A percentile compares a stretch with the other conserved stretches of the same genome.
phyloP scores from a whole-genome alignment of 805 yeast genomes.

The Pichia manshurica region DNA sequence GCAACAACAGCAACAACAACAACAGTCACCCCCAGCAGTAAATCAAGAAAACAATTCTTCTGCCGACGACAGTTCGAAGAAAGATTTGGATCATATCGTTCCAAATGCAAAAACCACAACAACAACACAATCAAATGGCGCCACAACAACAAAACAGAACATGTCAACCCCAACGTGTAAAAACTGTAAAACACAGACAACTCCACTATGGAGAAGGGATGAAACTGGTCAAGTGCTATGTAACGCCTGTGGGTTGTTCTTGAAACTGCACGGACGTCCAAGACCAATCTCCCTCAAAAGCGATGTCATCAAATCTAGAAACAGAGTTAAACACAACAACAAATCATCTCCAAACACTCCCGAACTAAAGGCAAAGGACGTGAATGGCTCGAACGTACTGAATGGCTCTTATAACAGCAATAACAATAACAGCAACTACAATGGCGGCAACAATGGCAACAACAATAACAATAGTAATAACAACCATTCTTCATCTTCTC shows the following conservation, averaged over 20 bases:
- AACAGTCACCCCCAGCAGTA: too few relatives aligned
- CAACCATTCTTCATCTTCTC: not conserved
- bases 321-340: slow-evolving; percentile 59
- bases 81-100: slow-evolving; percentile 31
- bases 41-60: too few relatives aligned
- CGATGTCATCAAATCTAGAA: slow-evolving; percentile 86
- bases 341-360: slow-evolving; percentile 51
- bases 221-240: slow-evolving; percentile 87
- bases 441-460: slow-evolving; percentile 15
- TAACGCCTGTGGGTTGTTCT: slow-evolving; percentile 88
- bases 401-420: slow-evolving; percentile 3
- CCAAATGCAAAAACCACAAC: slow-evolving; percentile 61
- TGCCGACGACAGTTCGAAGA: not conserved
- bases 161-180: slow-evolving; percentile 70
- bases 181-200: slow-evolving; percentile 86
- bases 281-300: slow-evolving; percentile 89
- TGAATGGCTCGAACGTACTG: slow-evolving; percentile 6
- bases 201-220: slow-evolving; percentile 94
- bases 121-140: slow-evolving; percentile 51
- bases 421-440: not conserved
- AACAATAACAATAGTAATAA: not conserved
- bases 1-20: not conserved
- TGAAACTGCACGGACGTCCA: slow-evolving; percentile 87
- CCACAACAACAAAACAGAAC: slow-evolving; percentile 59
- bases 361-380: slow-evolving; percentile 48